Percentiles rank a stretch among this genome's conserved stretches.
Evolutionary conservation across 495 filamentous ascomycete species (phyloP).

Genomic region (Penicillium simplicissimum): DNA sequence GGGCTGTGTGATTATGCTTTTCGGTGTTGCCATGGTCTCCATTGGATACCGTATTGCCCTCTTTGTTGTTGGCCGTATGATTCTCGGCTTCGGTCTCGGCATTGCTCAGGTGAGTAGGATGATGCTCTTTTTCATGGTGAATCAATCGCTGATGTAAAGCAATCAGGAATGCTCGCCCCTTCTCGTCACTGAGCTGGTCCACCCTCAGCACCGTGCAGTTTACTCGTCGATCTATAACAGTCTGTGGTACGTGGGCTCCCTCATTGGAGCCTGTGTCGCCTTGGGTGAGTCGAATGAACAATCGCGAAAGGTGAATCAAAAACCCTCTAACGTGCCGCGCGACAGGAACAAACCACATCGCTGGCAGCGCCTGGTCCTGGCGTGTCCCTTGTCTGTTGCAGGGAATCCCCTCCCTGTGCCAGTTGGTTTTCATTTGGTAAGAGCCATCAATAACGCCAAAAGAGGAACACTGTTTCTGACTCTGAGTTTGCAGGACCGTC

Average conservation of each 20-base stretch:
- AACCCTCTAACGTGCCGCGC: constrained; percentile 42
- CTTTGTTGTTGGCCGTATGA: constrained; percentile 56
- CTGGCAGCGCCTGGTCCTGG: constrained; percentile 48
- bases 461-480: neutral
- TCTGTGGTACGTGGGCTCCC: constrained; percentile 53
- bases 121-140: neutral
- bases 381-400: constrained; percentile 48
- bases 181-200: constrained; percentile 63
- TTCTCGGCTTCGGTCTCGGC: constrained; percentile 63
- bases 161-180: constrained; percentile 60
- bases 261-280: constrained; percentile 31
- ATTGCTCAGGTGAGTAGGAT: constrained; percentile 46
- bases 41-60: constrained; percentile 50
- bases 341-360: constrained; percentile 39
- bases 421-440: constrained; percentile 41
- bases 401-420: constrained; percentile 40
- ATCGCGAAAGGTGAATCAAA: constrained; percentile 31
- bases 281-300: constrained; percentile 20
- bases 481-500: constrained; percentile 31
- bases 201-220: constrained; percentile 66
- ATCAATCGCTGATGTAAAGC: neutral
- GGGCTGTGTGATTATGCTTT: constrained; percentile 66
- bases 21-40: constrained; percentile 64
- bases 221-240: constrained; percentile 67
- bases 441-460: neutral